phyloP scores from a whole-genome alignment of 2,329 filamentous ascomycete species.

The Colletotrichum sp. region DNA sequence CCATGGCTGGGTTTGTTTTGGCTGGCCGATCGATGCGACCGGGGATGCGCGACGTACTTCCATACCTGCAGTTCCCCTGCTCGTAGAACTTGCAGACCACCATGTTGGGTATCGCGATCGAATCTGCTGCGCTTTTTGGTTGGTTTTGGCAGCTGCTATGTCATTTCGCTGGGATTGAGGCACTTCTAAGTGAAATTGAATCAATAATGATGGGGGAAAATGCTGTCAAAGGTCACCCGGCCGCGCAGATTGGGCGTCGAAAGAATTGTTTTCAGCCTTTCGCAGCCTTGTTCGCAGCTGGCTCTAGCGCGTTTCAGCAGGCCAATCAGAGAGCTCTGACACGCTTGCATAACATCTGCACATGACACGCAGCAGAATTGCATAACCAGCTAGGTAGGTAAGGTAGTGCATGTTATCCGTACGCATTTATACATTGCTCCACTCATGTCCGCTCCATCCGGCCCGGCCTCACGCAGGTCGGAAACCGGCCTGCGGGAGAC shows the following conservation, averaged over 20 bases:
- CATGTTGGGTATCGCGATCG: constrained; percentile 31
- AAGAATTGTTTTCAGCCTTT: constrained; percentile 16
- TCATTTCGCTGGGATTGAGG: not conserved
- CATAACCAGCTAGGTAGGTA: no score
- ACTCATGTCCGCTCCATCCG: no score
- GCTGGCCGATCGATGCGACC: not conserved
- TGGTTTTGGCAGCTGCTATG: not conserved
- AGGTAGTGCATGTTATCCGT: no score
- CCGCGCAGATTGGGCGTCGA: not conserved
- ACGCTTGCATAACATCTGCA: not conserved
- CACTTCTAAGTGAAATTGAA: not conserved
- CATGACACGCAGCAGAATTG: no score
- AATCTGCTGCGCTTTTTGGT: not conserved
- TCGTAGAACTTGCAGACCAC: constrained; percentile 53
- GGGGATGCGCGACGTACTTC: constrained; percentile 43
- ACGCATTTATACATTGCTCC: no score
- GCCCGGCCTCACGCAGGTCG: no score
- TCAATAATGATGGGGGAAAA: not conserved
- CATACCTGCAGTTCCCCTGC: constrained; percentile 58
- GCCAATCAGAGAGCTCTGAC: not conserved
- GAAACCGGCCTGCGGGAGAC: no score
- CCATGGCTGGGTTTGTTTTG: not conserved
- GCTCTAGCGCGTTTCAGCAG: not conserved
- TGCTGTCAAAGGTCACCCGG: not conserved
- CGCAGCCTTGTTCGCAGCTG: constrained; percentile 6